A percentile compares a stretch with the other conserved stretches of the same genome.
Evolutionary conservation across 345 rosid genomes (phyloP).

Genomic region (Citrus maxima): DNA sequence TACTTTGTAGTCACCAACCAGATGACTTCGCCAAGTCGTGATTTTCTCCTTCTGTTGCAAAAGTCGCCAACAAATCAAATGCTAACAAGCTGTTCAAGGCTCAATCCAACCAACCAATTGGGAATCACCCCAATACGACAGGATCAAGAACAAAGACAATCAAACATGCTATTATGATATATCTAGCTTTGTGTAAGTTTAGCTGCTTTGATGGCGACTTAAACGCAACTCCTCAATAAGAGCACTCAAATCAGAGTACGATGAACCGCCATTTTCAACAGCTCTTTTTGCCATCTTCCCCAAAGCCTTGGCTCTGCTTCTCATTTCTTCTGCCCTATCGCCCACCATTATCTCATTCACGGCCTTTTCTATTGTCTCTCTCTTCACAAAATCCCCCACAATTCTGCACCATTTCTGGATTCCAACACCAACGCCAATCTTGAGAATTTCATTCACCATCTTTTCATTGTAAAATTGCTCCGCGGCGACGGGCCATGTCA

Average conservation of each 20-base stretch:
- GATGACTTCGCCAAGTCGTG: too few relatives aligned
- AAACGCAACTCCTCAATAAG: conserved; percentile 33
- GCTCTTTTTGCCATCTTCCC: conserved; percentile 35
- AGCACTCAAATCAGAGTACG: conserved; percentile 27
- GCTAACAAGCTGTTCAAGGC: too few relatives aligned
- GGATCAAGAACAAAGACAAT: too few relatives aligned
- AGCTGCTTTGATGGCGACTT: background rate
- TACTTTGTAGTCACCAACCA: too few relatives aligned
- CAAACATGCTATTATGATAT: background rate
- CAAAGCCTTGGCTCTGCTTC: conserved; percentile 17
- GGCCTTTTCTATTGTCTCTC: conserved; percentile 26
- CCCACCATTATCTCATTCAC: conserved; percentile 32
- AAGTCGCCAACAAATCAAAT: too few relatives aligned
- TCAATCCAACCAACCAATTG: too few relatives aligned
- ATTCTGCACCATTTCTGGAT: conserved; percentile 19
- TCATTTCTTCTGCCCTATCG: conserved; percentile 39
- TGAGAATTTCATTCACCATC: conserved; percentile 34
- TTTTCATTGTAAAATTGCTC: conserved; percentile 51
- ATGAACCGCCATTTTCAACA: conserved; percentile 47
- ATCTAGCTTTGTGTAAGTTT: background rate
- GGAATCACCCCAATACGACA: too few relatives aligned
- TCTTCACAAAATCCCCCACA: conserved; percentile 16
- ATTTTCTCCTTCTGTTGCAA: too few relatives aligned
- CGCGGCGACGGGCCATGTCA: conserved; percentile 43
- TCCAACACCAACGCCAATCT: conserved; percentile 34